Percentiles rank a stretch among this genome's conserved stretches.
Conservation (phyloP, 1,284 basidiomycete species). For the Ustilago curta region DNA sequence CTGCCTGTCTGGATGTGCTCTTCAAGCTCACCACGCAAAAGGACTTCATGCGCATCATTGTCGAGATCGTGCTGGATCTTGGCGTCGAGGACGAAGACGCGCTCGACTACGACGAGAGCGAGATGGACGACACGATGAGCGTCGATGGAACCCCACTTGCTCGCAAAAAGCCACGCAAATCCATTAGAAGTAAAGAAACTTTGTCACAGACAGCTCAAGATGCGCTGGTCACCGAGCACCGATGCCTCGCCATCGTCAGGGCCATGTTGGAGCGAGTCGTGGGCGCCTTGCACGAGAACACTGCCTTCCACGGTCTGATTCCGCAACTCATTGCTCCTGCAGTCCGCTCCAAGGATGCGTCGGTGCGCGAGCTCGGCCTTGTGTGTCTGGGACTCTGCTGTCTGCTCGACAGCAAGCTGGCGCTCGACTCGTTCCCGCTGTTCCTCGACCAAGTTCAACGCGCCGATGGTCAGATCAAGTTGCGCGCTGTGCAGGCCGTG, state of each 20-base stretch:
- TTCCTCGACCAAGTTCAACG: constrained; percentile 87
- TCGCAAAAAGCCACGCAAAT: constrained; percentile 47
- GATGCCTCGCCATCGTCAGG: constrained; percentile 77
- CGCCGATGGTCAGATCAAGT: constrained; percentile 81
- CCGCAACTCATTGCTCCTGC: constrained; percentile 90
- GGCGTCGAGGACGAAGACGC: constrained; percentile 70
- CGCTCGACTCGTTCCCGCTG: constrained; percentile 87
- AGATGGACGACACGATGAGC: constrained; percentile 48
- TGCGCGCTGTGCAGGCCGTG: constrained; percentile 84
- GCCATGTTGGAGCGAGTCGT: constrained; percentile 85
- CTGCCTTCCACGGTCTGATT: constrained; percentile 88
- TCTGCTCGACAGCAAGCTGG: constrained; percentile 90
- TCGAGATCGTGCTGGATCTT: constrained; percentile 83
- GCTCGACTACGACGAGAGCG: constrained; percentile 47
- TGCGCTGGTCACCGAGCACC: constrained; percentile 55
- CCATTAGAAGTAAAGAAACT: constrained; percentile 32
- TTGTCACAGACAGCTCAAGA: constrained; percentile 23
- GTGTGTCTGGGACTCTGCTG: constrained; percentile 88
- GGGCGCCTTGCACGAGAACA: constrained; percentile 86
- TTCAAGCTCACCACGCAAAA: constrained; percentile 86
- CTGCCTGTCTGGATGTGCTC: constrained; percentile 86
- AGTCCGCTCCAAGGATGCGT: constrained; percentile 85
- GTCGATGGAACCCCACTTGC: constrained; percentile 38
- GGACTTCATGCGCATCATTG: constrained; percentile 91
- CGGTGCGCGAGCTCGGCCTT: constrained; percentile 86